Percentiles rank a stretch among this genome's conserved stretches.
Conservation (phyloP, 805 yeast species). For the Grigorovia transvaalensis region DNA sequence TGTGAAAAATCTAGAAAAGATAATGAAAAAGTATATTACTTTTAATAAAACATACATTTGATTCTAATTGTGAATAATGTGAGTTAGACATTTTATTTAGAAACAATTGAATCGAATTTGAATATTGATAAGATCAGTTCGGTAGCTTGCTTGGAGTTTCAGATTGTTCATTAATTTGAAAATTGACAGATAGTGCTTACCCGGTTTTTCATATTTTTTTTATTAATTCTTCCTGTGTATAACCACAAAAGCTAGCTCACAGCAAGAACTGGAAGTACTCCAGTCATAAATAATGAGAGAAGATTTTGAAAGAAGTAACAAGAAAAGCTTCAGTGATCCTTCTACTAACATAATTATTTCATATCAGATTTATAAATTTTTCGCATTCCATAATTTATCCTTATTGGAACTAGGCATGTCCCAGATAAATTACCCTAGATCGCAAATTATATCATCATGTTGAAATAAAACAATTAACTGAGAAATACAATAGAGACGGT, state of each 20-base stretch:
- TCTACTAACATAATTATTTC: not conserved
- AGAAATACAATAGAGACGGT: not conserved
- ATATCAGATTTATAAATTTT: conserved; percentile 22
- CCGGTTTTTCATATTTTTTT: too few relatives aligned
- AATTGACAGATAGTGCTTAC: too few relatives aligned
- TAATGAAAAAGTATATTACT: not conserved
- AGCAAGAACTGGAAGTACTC: too few relatives aligned
- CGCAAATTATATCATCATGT: conserved; percentile 49
- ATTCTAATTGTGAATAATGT: conserved; percentile 25
- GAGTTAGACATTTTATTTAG: conserved; percentile 22
- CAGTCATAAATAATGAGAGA: too few relatives aligned
- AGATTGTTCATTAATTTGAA: too few relatives aligned
- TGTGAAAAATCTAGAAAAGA: not conserved
- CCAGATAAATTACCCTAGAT: conserved; percentile 35
- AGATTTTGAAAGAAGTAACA: too few relatives aligned
- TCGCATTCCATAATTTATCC: conserved; percentile 32
- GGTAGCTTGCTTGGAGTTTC: too few relatives aligned
- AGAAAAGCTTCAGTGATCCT: not conserved
- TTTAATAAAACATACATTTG: conserved; percentile 8
- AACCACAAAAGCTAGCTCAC: too few relatives aligned
- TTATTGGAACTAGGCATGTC: conserved; percentile 39
- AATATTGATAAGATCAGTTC: too few relatives aligned
- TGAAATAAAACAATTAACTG: not conserved
- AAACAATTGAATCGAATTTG: too few relatives aligned
- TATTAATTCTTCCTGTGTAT: too few relatives aligned